Base-by-base conservation (phyloP, 805 yeast genomes). In the Jamesozyma lodderae region DNA sequence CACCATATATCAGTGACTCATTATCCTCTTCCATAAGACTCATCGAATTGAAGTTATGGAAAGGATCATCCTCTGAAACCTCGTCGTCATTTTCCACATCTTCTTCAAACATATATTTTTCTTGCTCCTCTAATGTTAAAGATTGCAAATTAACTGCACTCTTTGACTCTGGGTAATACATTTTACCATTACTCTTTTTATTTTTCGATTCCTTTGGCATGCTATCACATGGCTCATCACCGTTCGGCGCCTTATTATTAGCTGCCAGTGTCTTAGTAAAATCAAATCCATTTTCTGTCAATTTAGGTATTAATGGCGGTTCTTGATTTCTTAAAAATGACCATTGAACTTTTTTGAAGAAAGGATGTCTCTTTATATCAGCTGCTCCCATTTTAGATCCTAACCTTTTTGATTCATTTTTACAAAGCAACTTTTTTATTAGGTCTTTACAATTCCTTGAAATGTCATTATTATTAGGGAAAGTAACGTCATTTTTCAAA, bases 371-470 rank as follows among this genome's bases (percentile, higher is more conserved):
- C 57, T 92, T 92, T 38, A 92, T 77, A 55, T 92, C 99, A 3
- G 94, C 81, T 0, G 98, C 98, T 11, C 99, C 99, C 37, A 86
- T 76, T 41, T 82, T 78, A 7, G 95, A 84, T 0, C 99, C 99
- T 32, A 92, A 60, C 40, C 99, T 68, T 55, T 84, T 86, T 27
- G 72, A 68, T 61, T 94, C 97, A 56, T 90, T 95, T 55, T 92
- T 92, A 40, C 81, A 80, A 40, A 92, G 67, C 30, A 92, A 66
- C 56, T 87, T 90, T 45, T 78, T 78, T 36, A 92, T 81, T 45
- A 92, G 63, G 45, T 72, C 77, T 53, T 81, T 83, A 62, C 98
- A 88, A 44, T 69, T 70, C 36, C 84, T 79, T 3, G 94, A 73
- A 1, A 85, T 68, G 24, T 72, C 70, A 44, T 74, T 79, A 40